Conservation (phyloP, 495 filamentous ascomycete genomes). For the Xylaria acuta region DNA sequence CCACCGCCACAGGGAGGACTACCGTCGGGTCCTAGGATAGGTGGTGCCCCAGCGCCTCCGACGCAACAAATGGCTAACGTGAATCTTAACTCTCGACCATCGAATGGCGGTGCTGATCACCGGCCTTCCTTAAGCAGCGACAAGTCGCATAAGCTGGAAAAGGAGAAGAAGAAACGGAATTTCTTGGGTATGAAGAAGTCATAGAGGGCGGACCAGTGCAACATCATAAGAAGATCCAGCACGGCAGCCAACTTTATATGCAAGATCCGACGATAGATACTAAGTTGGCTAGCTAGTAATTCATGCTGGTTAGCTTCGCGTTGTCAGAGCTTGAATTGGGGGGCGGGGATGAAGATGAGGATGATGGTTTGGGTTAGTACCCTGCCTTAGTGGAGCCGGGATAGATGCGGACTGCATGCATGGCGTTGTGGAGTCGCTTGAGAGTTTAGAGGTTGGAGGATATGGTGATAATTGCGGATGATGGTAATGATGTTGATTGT, state of each 20-base stretch:
- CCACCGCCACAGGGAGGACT: slow-evolving; percentile 36
- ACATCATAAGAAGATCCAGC: not conserved
- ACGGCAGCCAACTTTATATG: not conserved
- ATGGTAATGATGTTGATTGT: not conserved
- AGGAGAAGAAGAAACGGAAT: slow-evolving; percentile 77
- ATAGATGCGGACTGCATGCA: slow-evolving; percentile 11
- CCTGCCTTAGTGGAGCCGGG: not conserved
- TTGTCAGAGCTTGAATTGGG: not conserved
- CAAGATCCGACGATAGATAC: not conserved
- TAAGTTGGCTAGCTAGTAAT: not conserved
- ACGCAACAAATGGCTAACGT: slow-evolving; percentile 64
- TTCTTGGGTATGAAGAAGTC: slow-evolving; percentile 75
- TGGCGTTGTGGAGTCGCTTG: slow-evolving; percentile 15
- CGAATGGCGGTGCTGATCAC: slow-evolving; percentile 32
- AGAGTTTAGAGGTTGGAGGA: not conserved
- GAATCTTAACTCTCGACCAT: slow-evolving; percentile 55
- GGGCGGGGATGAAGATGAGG: not conserved
- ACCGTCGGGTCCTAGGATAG: slow-evolving; percentile 34
- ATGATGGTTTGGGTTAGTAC: not conserved
- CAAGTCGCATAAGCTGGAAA: slow-evolving; percentile 59
- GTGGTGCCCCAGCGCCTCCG: slow-evolving; percentile 53
- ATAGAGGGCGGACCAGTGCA: not conserved
- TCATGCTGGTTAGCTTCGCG: not conserved
- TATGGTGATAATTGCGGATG: not conserved
- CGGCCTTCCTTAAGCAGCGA: slow-evolving; percentile 47